A percentile compares a stretch with the other conserved stretches of the same genome.
phyloP scores from a whole-genome alignment of 768 basidiomycete species.

The Tulasnella sp. region DNA sequence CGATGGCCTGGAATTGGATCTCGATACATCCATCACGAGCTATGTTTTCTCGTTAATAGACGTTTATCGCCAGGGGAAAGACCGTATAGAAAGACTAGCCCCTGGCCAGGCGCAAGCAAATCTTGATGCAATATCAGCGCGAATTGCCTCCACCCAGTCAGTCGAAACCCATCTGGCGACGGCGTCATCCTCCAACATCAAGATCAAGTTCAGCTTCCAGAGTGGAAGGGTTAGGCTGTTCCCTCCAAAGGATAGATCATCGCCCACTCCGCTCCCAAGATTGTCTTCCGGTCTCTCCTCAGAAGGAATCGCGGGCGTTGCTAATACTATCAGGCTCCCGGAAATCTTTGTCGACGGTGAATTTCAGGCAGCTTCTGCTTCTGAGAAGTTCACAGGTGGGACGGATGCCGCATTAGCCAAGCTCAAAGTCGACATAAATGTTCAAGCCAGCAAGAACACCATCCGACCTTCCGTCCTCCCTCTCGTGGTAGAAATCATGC shows the following conservation, averaged over 20 bases:
- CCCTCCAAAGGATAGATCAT: constrained; percentile 33
- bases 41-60: constrained; percentile 75
- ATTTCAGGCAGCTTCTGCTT: constrained; percentile 51
- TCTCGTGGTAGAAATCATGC: constrained; percentile 69
- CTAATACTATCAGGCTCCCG: constrained; percentile 39
- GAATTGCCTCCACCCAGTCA: not conserved
- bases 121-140: constrained; percentile 23
- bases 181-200: constrained; percentile 19
- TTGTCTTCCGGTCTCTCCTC: constrained; percentile 10
- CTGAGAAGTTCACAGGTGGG: constrained; percentile 29
- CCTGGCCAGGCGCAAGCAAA: constrained; percentile 42
- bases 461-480: constrained; percentile 73
- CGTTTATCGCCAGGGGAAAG: constrained; percentile 73
- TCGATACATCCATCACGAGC: constrained; percentile 70
- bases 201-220: constrained; percentile 48
- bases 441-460: constrained; percentile 81
- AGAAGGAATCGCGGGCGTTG: constrained; percentile 41
- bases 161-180: not conserved
- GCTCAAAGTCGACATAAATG: constrained; percentile 74
- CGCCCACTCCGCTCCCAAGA: not conserved
- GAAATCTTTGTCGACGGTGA: constrained; percentile 74
- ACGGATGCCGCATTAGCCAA: constrained; percentile 40
- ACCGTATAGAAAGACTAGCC: constrained; percentile 58
- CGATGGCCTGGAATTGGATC: constrained; percentile 74
- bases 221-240: constrained; percentile 78